A percentile compares a stretch with the other conserved stretches of the same genome.
phyloP scores from a whole-genome alignment of 164 flowering plant genomes.

The Umbilicus rupestris region DNA sequence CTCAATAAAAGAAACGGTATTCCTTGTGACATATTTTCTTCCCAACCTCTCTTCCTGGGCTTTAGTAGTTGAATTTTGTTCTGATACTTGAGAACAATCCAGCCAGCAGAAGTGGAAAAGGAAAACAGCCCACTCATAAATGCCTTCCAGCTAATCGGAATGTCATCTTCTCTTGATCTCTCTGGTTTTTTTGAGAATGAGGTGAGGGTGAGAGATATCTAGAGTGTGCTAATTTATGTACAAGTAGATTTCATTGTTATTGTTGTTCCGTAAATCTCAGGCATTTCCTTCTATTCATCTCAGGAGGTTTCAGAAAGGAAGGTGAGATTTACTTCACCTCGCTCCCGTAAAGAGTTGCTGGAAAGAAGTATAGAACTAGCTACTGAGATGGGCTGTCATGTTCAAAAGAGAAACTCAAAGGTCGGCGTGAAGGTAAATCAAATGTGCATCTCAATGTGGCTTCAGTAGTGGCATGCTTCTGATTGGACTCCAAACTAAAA shows the following conservation, averaged over 20 bases:
- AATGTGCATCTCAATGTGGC: not conserved
- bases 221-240: not conserved
- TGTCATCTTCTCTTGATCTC: slow-evolving; percentile 89
- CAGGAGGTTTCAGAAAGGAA: slow-evolving; percentile 89
- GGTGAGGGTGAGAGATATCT: slow-evolving; percentile 24
- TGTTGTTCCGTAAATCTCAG: not conserved
- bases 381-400: slow-evolving; percentile 67
- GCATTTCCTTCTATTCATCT: slow-evolving; percentile 6
- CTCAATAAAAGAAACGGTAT: slow-evolving; percentile 41
- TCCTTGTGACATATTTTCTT: not conserved
- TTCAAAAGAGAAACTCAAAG: slow-evolving; percentile 67
- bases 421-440: slow-evolving; percentile 24
- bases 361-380: slow-evolving; percentile 57
- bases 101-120: slow-evolving; percentile 38
- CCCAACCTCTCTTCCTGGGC: not conserved
- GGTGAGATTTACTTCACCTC: slow-evolving; percentile 78
- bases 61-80: not conserved
- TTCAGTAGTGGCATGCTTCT: not conserved
- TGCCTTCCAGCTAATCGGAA: slow-evolving; percentile 94
- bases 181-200: slow-evolving; percentile 97
- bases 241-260: not conserved
- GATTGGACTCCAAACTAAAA: not conserved
- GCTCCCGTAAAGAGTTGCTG: slow-evolving; percentile 52
- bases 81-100: not conserved
- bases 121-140: slow-evolving; percentile 49